A percentile compares a stretch with the other conserved stretches of the same genome.
Conservation (phyloP, 2,329 filamentous ascomycete genomes). For the Hypoxylon sp. region DNA sequence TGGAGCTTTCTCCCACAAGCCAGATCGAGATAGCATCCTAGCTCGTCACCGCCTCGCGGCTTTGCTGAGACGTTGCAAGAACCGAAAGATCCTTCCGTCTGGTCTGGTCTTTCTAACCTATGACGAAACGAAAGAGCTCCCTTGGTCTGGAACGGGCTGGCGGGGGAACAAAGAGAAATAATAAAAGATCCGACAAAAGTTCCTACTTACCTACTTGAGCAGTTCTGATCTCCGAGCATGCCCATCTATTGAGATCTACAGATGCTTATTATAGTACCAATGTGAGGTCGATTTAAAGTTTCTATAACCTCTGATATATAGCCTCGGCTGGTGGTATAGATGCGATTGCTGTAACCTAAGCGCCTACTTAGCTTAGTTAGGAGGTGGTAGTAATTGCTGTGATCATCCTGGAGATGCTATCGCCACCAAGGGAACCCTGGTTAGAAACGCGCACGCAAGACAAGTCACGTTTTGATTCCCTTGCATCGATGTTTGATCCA, state of each 20-base stretch:
- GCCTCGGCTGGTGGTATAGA: slow-evolving; percentile 16
- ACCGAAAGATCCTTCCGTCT: slow-evolving; percentile 15
- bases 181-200: slow-evolving; percentile 19
- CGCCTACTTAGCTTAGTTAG: neutral
- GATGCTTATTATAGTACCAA: slow-evolving; percentile 6
- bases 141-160: slow-evolving; percentile 21
- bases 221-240: neutral
- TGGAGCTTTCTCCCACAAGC: slow-evolving; percentile 24
- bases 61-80: slow-evolving; percentile 29
- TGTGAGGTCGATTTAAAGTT: slow-evolving; percentile 39
- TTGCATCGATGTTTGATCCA: slow-evolving; percentile 23
- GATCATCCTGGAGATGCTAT: slow-evolving; percentile 7
- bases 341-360: slow-evolving; percentile 22
- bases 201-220: slow-evolving; percentile 10
- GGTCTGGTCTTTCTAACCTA: slow-evolving; percentile 3
- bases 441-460: slow-evolving; percentile 10
- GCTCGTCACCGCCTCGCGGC: slow-evolving; percentile 3
- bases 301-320: slow-evolving; percentile 23
- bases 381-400: slow-evolving; percentile 11
- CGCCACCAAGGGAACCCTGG: slow-evolving; percentile 6
- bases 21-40: slow-evolving; percentile 7
- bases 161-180: slow-evolving; percentile 7
- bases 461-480: slow-evolving; percentile 19
- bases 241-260: neutral
- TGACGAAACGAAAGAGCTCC: slow-evolving; percentile 20